Conservation (phyloP, 2,329 filamentous ascomycete genomes). For the Capronia epimyces region DNA sequence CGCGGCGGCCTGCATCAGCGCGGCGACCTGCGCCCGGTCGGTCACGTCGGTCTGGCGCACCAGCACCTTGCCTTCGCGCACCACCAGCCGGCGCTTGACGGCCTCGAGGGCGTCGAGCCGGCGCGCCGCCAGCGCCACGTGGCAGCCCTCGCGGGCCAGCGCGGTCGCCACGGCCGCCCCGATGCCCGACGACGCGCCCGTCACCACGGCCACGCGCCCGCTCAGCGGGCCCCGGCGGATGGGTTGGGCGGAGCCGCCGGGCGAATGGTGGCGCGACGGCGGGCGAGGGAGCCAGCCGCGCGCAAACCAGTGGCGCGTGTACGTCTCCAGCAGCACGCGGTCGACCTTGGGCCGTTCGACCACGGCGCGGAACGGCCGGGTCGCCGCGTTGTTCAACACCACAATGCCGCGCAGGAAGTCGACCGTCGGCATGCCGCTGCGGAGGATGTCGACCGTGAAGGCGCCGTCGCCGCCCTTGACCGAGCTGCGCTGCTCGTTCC, state of each 20-base stretch:
- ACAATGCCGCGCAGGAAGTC: constrained; percentile 67
- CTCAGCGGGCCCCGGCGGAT: constrained; percentile 49
- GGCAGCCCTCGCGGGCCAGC: constrained; percentile 41
- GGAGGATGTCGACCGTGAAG: constrained; percentile 73
- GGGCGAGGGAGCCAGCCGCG: constrained; percentile 67
- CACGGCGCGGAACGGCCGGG: constrained; percentile 53
- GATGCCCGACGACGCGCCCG: constrained; percentile 37
- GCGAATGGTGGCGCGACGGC: constrained; percentile 49
- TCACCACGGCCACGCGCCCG: constrained; percentile 37
- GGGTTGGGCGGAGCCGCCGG: constrained; percentile 42
- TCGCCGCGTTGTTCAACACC: constrained; percentile 66
- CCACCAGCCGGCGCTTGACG: constrained; percentile 57
- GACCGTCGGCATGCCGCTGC: constrained; percentile 71
- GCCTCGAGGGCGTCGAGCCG: constrained; percentile 63
- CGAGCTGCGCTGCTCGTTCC: constrained; percentile 64
- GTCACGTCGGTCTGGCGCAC: constrained; percentile 69
- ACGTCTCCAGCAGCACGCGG: constrained; percentile 64
- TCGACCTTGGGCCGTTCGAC: constrained; percentile 66
- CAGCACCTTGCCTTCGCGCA: constrained; percentile 59
- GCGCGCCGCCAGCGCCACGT: constrained; percentile 48
- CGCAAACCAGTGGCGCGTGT: constrained; percentile 73
- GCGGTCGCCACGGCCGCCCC: constrained; percentile 34
- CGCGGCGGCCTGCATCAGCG: constrained; percentile 55
- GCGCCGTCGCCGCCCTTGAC: constrained; percentile 62
- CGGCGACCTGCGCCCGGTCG: constrained; percentile 58